Evolutionary conservation across 441 rosid genomes (phyloP).

Genomic region (Rhodomyrtus psidioides): DNA sequence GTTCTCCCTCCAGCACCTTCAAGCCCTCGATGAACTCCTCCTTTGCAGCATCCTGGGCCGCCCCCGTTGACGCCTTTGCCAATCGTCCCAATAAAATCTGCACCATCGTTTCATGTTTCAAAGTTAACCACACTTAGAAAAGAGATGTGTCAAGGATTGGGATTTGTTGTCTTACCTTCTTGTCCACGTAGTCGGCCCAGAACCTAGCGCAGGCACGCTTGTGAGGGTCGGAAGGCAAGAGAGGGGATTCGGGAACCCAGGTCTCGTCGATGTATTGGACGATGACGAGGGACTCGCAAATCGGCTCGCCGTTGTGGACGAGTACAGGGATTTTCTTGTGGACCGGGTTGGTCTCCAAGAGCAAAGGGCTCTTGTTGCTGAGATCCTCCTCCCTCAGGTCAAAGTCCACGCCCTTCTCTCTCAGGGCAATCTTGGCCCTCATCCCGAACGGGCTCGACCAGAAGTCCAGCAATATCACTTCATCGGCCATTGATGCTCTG

Average conservation of each 20-base stretch:
- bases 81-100: background rate
- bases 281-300: background rate
- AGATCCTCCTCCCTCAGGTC: background rate
- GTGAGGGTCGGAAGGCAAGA: background rate
- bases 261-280: background rate
- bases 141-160: background rate
- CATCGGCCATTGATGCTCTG: background rate
- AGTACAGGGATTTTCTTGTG: background rate
- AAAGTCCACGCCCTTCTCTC: background rate
- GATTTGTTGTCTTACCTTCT: background rate
- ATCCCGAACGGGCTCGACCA: background rate
- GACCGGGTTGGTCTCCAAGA: background rate
- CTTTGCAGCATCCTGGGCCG: background rate
- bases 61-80: background rate
- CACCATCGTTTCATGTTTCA: background rate
- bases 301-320: background rate
- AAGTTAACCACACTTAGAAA: no score
- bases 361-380: background rate
- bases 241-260: background rate
- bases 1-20: background rate
- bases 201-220: background rate
- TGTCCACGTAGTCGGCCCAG: background rate
- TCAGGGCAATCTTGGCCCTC: background rate
- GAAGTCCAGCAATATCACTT: background rate
- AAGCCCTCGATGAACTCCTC: background rate